phyloP scores from a whole-genome alignment of 495 filamentous ascomycete species.

The Penicillium paxilli region DNA sequence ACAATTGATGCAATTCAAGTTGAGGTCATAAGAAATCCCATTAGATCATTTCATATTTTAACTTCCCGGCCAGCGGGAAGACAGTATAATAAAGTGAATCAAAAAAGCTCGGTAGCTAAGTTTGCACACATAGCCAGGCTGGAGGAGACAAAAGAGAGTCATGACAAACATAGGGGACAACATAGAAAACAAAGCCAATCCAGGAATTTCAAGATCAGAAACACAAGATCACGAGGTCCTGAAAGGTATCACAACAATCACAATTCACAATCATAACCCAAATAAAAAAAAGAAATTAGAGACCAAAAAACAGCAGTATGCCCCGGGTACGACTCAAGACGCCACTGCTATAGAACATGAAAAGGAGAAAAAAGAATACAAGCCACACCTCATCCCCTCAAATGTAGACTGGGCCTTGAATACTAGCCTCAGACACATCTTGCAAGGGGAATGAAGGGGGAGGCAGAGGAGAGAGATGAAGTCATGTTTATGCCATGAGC shows the following conservation, averaged over 20 bases:
- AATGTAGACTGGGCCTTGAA: neutral
- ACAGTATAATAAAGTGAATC: neutral
- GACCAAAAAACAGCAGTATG: neutral
- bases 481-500: conserved; percentile 34
- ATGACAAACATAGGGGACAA: neutral
- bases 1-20: neutral
- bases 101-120: neutral
- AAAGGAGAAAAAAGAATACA: conserved; percentile 8
- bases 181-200: conserved; percentile 2
- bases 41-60: neutral
- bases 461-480: conserved; percentile 4
- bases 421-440: neutral
- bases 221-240: neutral
- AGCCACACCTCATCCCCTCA: too few species aligned
- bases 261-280: neutral
- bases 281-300: too few species aligned
- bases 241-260: neutral
- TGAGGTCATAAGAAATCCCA: neutral
- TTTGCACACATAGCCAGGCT: too few species aligned
- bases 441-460: neutral
- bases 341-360: conserved; percentile 22
- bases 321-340: conserved; percentile 6
- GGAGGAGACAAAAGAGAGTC: neutral
- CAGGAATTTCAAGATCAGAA: conserved; percentile 4
- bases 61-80: neutral